Evolutionary conservation across 1,284 basidiomycete genomes (phyloP).

Genomic region (Heterobasidion irregulare): DNA sequence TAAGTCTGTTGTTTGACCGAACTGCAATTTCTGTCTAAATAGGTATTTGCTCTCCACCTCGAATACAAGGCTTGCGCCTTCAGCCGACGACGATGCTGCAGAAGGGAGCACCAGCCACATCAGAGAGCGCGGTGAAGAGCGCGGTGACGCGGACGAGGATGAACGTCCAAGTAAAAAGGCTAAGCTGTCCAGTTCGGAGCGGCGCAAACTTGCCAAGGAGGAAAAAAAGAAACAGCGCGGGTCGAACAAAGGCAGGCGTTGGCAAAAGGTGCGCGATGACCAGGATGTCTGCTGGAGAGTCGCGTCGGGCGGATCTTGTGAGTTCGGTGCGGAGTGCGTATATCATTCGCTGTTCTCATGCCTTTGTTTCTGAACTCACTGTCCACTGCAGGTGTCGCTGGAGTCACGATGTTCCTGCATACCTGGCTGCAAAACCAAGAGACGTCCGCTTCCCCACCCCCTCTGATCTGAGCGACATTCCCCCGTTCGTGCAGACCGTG

Average conservation of each 20-base stretch:
- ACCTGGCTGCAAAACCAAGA: constrained; percentile 68
- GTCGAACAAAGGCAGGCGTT: constrained; percentile 72
- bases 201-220: constrained; percentile 42
- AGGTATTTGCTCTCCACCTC: constrained; percentile 51
- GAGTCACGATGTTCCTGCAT: constrained; percentile 72
- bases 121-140: constrained; percentile 14
- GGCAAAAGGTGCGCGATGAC: constrained; percentile 65
- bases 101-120: constrained; percentile 49
- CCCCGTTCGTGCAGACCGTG: constrained; percentile 41
- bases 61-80: constrained; percentile 15
- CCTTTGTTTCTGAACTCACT: not conserved
- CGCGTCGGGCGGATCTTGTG: constrained; percentile 57
- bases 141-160: constrained; percentile 16
- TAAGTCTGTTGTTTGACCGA: not conserved
- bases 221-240: constrained; percentile 70
- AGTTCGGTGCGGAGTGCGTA: constrained; percentile 54
- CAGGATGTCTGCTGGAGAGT: constrained; percentile 70
- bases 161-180: constrained; percentile 12
- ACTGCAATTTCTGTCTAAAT: constrained; percentile 1
- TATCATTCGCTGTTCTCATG: not conserved
- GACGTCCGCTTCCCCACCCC: constrained; percentile 59
- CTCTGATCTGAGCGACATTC: constrained; percentile 28
- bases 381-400: constrained; percentile 59
- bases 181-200: constrained; percentile 23
- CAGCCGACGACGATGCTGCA: constrained; percentile 70